phyloP scores from a whole-genome alignment of 352 stramenopile genomes.

The Phytophthora fragariae region DNA sequence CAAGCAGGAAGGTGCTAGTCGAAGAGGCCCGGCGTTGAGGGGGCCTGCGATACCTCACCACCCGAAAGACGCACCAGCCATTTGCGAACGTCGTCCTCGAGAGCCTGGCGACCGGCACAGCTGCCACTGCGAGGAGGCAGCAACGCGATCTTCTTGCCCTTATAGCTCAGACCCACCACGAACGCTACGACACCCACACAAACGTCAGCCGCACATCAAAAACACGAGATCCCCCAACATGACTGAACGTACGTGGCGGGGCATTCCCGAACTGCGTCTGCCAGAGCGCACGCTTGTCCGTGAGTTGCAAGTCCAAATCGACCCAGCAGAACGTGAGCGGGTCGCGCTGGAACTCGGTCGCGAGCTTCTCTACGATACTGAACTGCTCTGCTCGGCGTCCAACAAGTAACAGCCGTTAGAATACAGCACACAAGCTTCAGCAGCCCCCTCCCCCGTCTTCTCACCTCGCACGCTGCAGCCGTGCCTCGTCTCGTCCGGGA shows the following conservation, averaged over 20 bases:
- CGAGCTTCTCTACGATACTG: constrained; percentile 65
- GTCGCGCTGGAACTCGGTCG: constrained; percentile 73
- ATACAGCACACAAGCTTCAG: background rate
- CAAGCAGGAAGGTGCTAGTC: constrained; percentile 14
- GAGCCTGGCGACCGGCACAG: constrained; percentile 2
- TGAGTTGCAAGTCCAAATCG: constrained; percentile 47
- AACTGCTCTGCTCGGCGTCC: constrained; percentile 65
- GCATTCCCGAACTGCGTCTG: constrained; percentile 48
- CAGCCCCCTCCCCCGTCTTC: background rate
- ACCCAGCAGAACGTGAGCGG: constrained; percentile 85
- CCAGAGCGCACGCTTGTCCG: constrained; percentile 53
- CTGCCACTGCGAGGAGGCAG: constrained; percentile 33
- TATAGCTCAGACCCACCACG: constrained; percentile 60
- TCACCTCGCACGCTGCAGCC: constrained; percentile 66
- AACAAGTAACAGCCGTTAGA: too few relatives aligned
- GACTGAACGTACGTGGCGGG: constrained; percentile 39
- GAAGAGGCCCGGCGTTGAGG: constrained; percentile 50
- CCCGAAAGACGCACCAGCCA: constrained; percentile 73
- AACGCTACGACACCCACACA: constrained; percentile 47
- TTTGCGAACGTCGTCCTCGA: constrained; percentile 55
- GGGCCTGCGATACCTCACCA: constrained; percentile 63
- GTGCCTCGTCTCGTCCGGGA: constrained; percentile 54
- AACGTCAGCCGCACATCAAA: background rate
- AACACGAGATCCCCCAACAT: too few relatives aligned
- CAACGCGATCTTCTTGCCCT: constrained; percentile 73